These are phyloP conservation scores for Alternaria atra DNA, from an alignment of 2,329 filamentous ascomycete genomes.

Conservation along the genomic window DNA sequence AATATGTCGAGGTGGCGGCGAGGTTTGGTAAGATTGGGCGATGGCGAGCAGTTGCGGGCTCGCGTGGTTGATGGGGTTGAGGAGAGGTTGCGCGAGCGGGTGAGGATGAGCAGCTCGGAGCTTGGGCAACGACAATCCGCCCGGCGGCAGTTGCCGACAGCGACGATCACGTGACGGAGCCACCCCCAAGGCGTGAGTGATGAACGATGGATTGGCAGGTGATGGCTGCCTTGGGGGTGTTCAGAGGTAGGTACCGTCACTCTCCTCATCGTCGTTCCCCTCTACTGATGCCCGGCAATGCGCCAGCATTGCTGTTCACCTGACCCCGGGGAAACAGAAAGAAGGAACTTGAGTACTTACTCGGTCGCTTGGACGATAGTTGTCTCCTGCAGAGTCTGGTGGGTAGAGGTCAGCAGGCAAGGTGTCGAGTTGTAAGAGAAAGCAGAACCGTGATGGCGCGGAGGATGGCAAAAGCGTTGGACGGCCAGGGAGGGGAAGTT, in stretches of 20 bases:
- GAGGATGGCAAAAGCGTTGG: slow-evolving; percentile 21
- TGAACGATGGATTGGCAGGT: neutral
- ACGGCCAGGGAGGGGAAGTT: slow-evolving; percentile 26
- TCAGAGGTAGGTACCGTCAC: neutral
- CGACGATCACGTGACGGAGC: slow-evolving; percentile 21
- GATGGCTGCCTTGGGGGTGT: slow-evolving; percentile 9
- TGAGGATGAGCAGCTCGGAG: slow-evolving; percentile 24
- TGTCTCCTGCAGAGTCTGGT: slow-evolving; percentile 32
- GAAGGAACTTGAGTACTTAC: slow-evolving; percentile 28
- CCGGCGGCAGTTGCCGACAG: slow-evolving; percentile 27
- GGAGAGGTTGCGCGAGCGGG: slow-evolving; percentile 33
- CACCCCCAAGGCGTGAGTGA: slow-evolving; percentile 4
- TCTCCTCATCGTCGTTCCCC: neutral
- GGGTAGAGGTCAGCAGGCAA: slow-evolving; percentile 30
- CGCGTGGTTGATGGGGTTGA: slow-evolving; percentile 39
- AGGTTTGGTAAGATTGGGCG: slow-evolving; percentile 18
- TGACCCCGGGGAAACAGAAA: slow-evolving; percentile 8
- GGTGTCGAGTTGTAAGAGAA: slow-evolving; percentile 24
- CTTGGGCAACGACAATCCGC: slow-evolving; percentile 31
- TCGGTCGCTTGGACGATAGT: slow-evolving; percentile 36
- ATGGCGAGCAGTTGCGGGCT: slow-evolving; percentile 25
- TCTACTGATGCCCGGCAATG: neutral
- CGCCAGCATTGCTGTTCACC: slow-evolving; percentile 10
- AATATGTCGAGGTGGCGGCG: slow-evolving; percentile 20
- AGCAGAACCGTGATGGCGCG: slow-evolving; percentile 36